These are phyloP conservation scores for Lentinus tigrinus DNA, from an alignment of 768 basidiomycete species.

Conservation along the genomic window DNA sequence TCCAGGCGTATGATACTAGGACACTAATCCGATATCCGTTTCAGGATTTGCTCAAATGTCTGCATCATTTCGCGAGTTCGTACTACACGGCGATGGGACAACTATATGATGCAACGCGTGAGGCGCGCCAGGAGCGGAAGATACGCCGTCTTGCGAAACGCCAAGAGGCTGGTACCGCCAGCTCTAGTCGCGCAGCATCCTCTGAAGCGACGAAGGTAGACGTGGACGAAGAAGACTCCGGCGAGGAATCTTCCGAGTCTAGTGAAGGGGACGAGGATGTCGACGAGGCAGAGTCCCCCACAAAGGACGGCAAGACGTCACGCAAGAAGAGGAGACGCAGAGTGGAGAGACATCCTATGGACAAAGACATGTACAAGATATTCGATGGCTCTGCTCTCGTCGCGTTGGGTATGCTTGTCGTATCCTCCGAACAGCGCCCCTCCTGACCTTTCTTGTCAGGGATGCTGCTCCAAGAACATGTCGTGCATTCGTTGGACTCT, in stretches of 20 bases:
- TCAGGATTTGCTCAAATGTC: constrained; percentile 51
- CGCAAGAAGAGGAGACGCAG: constrained; percentile 9
- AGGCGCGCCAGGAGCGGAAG: constrained; percentile 18
- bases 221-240: background rate
- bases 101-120: constrained; percentile 48
- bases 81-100: constrained; percentile 67
- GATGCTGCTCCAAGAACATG: constrained; percentile 67
- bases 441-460: constrained; percentile 38
- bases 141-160: constrained; percentile 44
- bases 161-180: constrained; percentile 22
- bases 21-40: background rate
- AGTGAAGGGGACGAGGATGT: constrained; percentile 10
- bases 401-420: constrained; percentile 53
- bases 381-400: constrained; percentile 74
- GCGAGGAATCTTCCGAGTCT: constrained; percentile 4
- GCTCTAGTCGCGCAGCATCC: background rate
- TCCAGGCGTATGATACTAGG: background rate
- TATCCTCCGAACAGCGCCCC: background rate
- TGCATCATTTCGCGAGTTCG: constrained; percentile 49
- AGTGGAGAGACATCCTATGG: constrained; percentile 9
- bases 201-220: constrained; percentile 11
- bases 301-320: background rate
- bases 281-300: background rate
- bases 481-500: constrained; percentile 43
- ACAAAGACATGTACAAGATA: constrained; percentile 70